These are phyloP conservation scores for Neurospora discreta DNA, from an alignment of 495 filamentous ascomycete genomes.

Conservation along the genomic window DNA sequence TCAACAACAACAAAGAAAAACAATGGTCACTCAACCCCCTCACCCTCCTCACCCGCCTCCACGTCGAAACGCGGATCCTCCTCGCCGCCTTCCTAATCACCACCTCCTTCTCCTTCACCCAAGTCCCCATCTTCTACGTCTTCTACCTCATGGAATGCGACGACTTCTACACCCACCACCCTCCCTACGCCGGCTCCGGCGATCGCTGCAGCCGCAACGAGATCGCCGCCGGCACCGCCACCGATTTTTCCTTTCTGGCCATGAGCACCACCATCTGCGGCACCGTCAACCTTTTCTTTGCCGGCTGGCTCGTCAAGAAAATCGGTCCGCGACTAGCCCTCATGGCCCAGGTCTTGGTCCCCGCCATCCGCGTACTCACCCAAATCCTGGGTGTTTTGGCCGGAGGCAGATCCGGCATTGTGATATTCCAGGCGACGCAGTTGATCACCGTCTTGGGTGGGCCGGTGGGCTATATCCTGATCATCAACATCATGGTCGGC, in stretches of 20 bases:
- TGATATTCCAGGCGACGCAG: conserved; percentile 45
- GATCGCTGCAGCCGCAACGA: conserved; percentile 36
- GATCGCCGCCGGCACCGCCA: conserved; percentile 46
- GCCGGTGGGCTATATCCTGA: conserved; percentile 44
- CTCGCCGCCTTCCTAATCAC: conserved; percentile 44
- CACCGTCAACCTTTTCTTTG: conserved; percentile 45
- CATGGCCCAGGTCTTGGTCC: conserved; percentile 38
- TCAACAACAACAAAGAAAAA: background rate
- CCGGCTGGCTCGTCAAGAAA: conserved; percentile 45
- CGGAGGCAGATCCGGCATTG: conserved; percentile 39
- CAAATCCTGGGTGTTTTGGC: conserved; percentile 43
- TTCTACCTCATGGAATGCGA: conserved; percentile 50
- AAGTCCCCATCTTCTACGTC: conserved; percentile 48
- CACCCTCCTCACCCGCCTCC: background rate
- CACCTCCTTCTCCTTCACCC: conserved; percentile 45
- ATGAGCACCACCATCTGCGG: conserved; percentile 39
- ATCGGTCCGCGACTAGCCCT: conserved; percentile 42
- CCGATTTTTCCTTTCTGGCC: conserved; percentile 39
- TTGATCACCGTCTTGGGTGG: conserved; percentile 46
- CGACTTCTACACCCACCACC: conserved; percentile 38
- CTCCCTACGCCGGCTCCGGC: conserved; percentile 16
- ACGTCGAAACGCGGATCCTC: conserved; percentile 34
- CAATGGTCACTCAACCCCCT: background rate
- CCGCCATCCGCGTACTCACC: conserved; percentile 39
- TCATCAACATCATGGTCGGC: conserved; percentile 42